A percentile compares a stretch with the other conserved stretches of the same genome.
Conservation (phyloP, 1,284 basidiomycete species). For the Wolfiporia cocos region DNA sequence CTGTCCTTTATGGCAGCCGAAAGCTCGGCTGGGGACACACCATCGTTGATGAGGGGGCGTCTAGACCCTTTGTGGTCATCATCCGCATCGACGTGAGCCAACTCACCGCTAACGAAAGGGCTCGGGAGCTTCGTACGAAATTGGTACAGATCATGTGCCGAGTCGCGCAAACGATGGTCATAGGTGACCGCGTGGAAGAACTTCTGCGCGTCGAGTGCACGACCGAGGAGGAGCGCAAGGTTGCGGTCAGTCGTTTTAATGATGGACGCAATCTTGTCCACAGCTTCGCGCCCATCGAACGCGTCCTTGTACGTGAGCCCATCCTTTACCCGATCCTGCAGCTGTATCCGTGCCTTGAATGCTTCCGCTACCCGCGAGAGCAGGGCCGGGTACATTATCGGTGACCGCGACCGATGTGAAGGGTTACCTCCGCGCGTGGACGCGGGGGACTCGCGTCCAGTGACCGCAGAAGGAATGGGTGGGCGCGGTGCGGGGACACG, state of each 20-base stretch:
- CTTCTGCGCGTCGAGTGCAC: slow-evolving; percentile 96
- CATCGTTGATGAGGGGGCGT: slow-evolving; percentile 18
- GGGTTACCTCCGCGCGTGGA: slow-evolving; percentile 18
- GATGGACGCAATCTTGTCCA: slow-evolving; percentile 94
- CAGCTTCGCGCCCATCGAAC: slow-evolving; percentile 95
- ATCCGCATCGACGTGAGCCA: slow-evolving; percentile 34
- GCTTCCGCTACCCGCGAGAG: slow-evolving; percentile 93
- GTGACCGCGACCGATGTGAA: slow-evolving; percentile 37
- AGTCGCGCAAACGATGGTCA: slow-evolving; percentile 93
- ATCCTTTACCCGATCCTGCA: slow-evolving; percentile 86
- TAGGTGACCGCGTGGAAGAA: slow-evolving; percentile 99
- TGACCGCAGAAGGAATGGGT: slow-evolving; percentile 30
- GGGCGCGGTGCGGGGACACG: slow-evolving; percentile 34
- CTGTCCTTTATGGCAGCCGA: slow-evolving; percentile 21
- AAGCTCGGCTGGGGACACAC: slow-evolving; percentile 9
- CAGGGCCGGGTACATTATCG: slow-evolving; percentile 89
- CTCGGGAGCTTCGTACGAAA: slow-evolving; percentile 74
- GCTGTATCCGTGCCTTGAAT: slow-evolving; percentile 77
- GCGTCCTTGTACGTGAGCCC: slow-evolving; percentile 94
- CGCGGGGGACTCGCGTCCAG: slow-evolving; percentile 43
- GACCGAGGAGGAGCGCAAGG: slow-evolving; percentile 88
- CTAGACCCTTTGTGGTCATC: slow-evolving; percentile 23
- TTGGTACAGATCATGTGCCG: slow-evolving; percentile 87
- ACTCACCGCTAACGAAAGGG: slow-evolving; percentile 75
- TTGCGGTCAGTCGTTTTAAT: slow-evolving; percentile 98